These are phyloP conservation scores for Pseudozyma tsukubaensis DNA, from an alignment of 1,284 basidiomycete species.

Conservation along the genomic window DNA sequence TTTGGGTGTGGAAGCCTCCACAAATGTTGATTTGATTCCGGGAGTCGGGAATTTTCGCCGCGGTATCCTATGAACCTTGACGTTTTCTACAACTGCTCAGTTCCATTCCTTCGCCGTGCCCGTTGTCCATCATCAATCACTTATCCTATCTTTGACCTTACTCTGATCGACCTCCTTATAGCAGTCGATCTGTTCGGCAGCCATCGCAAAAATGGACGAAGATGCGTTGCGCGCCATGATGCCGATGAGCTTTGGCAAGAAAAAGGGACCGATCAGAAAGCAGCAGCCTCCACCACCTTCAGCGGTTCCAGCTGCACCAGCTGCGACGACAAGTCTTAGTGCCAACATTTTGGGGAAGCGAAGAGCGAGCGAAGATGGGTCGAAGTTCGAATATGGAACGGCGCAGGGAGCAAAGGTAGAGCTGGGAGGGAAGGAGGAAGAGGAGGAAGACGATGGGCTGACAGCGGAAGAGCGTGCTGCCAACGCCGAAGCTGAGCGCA, in stretches of 20 bases:
- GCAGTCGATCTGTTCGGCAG: neutral
- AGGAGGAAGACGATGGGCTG: conserved; percentile 55
- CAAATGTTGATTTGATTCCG: too few species aligned
- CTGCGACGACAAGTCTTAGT: neutral
- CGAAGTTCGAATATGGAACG: too few species aligned
- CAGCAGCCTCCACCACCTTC: neutral
- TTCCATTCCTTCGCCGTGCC: too few species aligned
- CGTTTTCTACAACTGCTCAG: too few species aligned
- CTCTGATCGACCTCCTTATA: neutral
- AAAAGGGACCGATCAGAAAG: neutral
- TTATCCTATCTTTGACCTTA: too few species aligned
- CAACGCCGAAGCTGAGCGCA: conserved; percentile 22
- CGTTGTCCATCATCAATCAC: too few species aligned
- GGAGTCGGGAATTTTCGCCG: too few species aligned
- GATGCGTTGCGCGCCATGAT: conserved; percentile 65
- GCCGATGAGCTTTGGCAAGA: conserved; percentile 59
- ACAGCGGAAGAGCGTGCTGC: conserved; percentile 55
- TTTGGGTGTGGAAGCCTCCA: too few species aligned
- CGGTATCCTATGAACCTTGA: too few species aligned
- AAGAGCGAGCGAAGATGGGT: neutral
- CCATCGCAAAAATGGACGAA: conserved; percentile 58
- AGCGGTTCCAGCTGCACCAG: neutral
- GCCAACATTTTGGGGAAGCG: conserved; percentile 23
- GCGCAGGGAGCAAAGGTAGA: neutral
- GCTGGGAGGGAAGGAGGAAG: conserved; percentile 13